phyloP scores from a whole-genome alignment of 768 basidiomycete genomes.

The Tephrocybe sp. region DNA sequence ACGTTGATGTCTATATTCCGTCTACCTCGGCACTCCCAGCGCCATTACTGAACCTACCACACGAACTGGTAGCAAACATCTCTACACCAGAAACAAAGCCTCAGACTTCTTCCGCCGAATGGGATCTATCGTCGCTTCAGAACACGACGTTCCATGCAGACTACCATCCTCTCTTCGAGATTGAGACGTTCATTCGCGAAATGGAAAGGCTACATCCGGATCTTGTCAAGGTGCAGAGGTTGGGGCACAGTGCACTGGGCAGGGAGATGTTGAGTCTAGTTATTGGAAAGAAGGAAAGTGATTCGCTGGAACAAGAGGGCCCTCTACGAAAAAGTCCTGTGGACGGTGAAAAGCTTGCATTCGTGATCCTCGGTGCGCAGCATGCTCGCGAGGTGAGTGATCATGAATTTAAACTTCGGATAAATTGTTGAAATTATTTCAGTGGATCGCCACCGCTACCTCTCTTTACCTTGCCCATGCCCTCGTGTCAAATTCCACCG shows the following conservation, averaged over 20 bases:
- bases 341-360: slow-evolving; percentile 42
- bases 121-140: slow-evolving; percentile 32
- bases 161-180: slow-evolving; percentile 60
- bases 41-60: slow-evolving; percentile 16
- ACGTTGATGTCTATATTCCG: slow-evolving; percentile 48
- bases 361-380: slow-evolving; percentile 72
- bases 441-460: slow-evolving; percentile 84
- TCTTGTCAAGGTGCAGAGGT: slow-evolving; percentile 38
- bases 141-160: slow-evolving; percentile 40
- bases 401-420: slow-evolving; percentile 3
- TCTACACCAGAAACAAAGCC: slow-evolving; percentile 10
- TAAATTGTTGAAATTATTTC: not conserved
- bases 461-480: slow-evolving; percentile 74
- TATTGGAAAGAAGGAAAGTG: slow-evolving; percentile 36
- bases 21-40: slow-evolving; percentile 8
- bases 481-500: slow-evolving; percentile 50
- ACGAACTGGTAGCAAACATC: slow-evolving; percentile 13
- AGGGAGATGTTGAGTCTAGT: slow-evolving; percentile 57
- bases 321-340: slow-evolving; percentile 11
- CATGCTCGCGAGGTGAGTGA: slow-evolving; percentile 70
- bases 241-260: slow-evolving; percentile 62
- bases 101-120: too few species aligned
- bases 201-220: slow-evolving; percentile 47
- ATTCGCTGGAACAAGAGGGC: slow-evolving; percentile 6
- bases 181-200: slow-evolving; percentile 51